Percentiles rank a stretch among this genome's conserved stretches.
These are phyloP conservation scores for Hondaea fermentalgiana DNA, from an alignment of 108 stramenopile species.

Conservation along the genomic window DNA sequence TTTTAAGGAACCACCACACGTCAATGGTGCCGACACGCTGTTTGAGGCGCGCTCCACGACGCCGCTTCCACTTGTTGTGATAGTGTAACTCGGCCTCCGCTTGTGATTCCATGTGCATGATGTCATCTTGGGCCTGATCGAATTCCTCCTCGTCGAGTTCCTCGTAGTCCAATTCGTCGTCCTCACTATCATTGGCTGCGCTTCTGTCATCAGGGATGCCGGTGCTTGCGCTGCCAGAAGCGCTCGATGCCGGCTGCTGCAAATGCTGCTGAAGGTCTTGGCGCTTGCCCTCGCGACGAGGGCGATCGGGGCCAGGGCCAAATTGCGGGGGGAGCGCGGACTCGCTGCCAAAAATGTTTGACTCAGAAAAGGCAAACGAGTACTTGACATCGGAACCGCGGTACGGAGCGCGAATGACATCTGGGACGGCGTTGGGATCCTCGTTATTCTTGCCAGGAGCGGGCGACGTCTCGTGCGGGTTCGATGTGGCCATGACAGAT, in stretches of 20 bases:
- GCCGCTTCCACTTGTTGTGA: neutral
- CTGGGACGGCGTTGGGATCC: neutral
- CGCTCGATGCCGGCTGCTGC: neutral
- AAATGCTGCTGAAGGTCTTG: neutral
- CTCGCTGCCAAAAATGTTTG: neutral
- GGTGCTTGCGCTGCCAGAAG: neutral
- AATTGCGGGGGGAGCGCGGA: neutral
- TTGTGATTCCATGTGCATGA: neutral
- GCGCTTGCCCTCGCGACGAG: no score
- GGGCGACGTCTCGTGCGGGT: neutral
- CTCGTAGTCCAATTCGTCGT: neutral
- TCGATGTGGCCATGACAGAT: neutral
- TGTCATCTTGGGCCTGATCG: neutral
- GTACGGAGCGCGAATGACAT: neutral
- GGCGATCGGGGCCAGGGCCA: neutral
- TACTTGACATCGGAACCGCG: neutral
- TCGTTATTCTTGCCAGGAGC: neutral
- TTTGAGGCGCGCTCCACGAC: neutral
- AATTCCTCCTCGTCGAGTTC: neutral
- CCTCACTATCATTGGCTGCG: neutral
- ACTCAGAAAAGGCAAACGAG: neutral
- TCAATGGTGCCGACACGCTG: neutral
- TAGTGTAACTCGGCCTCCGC: neutral
- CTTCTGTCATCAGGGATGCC: neutral
- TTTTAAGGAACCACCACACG: slow-evolving; percentile 9